Conservation (phyloP, 2,329 filamentous ascomycete species). For the Scorias spongiosa region DNA sequence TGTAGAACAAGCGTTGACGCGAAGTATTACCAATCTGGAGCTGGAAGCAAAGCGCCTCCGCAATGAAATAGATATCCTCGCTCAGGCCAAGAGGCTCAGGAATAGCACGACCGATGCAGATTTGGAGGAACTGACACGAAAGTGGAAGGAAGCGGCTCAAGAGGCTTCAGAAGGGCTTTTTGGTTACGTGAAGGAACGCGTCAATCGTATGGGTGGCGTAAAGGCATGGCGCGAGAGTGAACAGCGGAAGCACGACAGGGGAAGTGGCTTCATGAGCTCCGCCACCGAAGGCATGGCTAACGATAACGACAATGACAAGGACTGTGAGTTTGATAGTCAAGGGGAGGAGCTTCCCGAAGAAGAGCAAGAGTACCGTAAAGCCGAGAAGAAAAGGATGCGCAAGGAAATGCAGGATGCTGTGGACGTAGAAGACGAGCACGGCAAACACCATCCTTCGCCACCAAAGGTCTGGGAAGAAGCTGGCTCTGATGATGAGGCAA, state of each 20-base stretch:
- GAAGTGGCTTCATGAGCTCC: conserved; percentile 13
- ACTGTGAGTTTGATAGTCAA: conserved; percentile 21
- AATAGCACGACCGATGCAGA: conserved; percentile 34
- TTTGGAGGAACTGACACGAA: conserved; percentile 39
- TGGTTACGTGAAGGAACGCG: conserved; percentile 40
- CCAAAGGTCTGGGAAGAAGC: conserved; percentile 15
- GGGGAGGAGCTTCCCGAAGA: conserved; percentile 20
- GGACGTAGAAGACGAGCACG: conserved; percentile 23
- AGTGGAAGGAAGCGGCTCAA: conserved; percentile 47
- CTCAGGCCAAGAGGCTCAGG: conserved; percentile 40
- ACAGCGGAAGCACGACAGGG: conserved; percentile 17
- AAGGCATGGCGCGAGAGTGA: conserved; percentile 32
- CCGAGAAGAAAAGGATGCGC: conserved; percentile 34
- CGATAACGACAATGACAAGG: conserved; percentile 18
- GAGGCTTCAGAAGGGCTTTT: conserved; percentile 55
- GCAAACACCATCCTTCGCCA: conserved; percentile 20
- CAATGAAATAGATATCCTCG: conserved; percentile 35
- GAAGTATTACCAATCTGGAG: conserved; percentile 12
- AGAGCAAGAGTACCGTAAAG: conserved; percentile 31
- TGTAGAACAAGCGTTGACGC: conserved; percentile 12
- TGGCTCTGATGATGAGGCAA: conserved; percentile 26
- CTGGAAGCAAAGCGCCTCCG: conserved; percentile 24
- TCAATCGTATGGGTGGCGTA: conserved; percentile 49
- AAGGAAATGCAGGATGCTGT: conserved; percentile 27
- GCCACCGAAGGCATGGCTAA: conserved; percentile 19